Evolutionary conservation across 1,139 yeast species (phyloP), one percentile per base, ranked within the genome.

Genomic region (Sugiyamaella castrensis): DNA sequence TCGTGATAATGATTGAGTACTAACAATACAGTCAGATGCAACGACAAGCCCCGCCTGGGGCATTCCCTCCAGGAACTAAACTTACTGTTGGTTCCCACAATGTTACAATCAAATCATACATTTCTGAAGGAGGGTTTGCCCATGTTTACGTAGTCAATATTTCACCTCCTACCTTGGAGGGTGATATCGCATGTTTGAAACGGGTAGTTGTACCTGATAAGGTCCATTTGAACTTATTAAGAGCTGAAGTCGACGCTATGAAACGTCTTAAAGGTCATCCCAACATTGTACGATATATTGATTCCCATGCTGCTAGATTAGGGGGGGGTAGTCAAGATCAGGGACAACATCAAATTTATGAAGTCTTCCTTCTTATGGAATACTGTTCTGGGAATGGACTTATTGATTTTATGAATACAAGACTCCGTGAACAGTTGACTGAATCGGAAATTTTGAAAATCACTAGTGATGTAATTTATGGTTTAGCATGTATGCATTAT

Each of bases 351-450:
- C 48, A 67, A 71, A 57, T 59, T 43, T 92, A 87, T 65, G 98
- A 92, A 69, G 97, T 94, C 46, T 80, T 91, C 55, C 74, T 92
- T 31, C 73, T 92, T 54, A 92, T 92, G 98, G 98, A 92, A 66
- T 82, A 84, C 63, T 92, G 98, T 59, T 66, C 73, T 30, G 71
- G 87, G 52, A 86, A 89, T 59, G 96, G 97, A 0, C 73, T 92
- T 53, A 84, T 92, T 43, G 98, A 92, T 65, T 87, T 85, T 64
- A 91, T 92, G 98, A 92, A 92, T 69, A 77, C 92, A n/a, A 73
- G 97, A 51, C 74, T 92, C 52, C 80, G 86, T 43, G 82, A 88
- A 53, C 84, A 89, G 65, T 76, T 92, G 50, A 80, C 84, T 0
- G 98, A 91, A 66, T 72, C 76, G 5, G 98, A 94, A 67, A 83